Evolutionary conservation across 805 yeast species (phyloP).

Genomic region (Starmerella potacharoeniae): DNA sequence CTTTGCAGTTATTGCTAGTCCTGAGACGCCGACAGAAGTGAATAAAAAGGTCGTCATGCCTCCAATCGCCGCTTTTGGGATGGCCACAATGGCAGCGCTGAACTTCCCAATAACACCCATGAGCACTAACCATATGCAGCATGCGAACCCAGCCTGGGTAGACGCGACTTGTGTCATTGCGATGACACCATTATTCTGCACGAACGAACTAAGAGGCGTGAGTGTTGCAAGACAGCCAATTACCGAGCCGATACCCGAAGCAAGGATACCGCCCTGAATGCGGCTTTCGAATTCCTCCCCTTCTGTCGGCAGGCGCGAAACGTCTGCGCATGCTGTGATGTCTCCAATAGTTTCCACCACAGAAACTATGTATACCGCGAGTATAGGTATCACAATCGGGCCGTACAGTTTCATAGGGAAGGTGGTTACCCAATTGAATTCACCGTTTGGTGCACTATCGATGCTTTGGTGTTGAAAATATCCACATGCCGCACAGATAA

Average conservation of each 20-base stretch:
- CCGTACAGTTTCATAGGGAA: conserved; percentile 68
- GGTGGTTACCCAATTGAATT: conserved; percentile 81
- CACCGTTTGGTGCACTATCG: conserved; percentile 64
- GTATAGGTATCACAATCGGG: conserved; percentile 73
- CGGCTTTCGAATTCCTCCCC: conserved; percentile 73
- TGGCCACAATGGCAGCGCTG: conserved; percentile 75
- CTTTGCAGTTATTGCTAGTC: conserved; percentile 50
- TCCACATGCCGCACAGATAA: conserved; percentile 83
- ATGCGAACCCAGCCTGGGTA: conserved; percentile 67
- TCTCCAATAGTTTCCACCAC: conserved; percentile 95
- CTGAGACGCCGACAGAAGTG: conserved; percentile 69
- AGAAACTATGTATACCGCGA: conserved; percentile 68
- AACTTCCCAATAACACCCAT: conserved; percentile 85
- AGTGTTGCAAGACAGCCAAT: conserved; percentile 67
- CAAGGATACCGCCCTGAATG: conserved; percentile 84
- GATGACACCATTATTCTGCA: conserved; percentile 91
- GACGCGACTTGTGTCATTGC: conserved; percentile 86
- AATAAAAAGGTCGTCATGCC: conserved; percentile 77
- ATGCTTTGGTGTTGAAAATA: conserved; percentile 56
- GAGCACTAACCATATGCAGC: conserved; percentile 63
- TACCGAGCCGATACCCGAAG: conserved; percentile 75
- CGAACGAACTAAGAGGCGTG: conserved; percentile 83
- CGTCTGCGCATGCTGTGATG: conserved; percentile 88
- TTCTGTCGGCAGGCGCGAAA: conserved; percentile 70
- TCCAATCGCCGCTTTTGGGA: conserved; percentile 70